Evolutionary conservation across 306 rosid genomes (phyloP).

Genomic region (Luffa acutangula): DNA sequence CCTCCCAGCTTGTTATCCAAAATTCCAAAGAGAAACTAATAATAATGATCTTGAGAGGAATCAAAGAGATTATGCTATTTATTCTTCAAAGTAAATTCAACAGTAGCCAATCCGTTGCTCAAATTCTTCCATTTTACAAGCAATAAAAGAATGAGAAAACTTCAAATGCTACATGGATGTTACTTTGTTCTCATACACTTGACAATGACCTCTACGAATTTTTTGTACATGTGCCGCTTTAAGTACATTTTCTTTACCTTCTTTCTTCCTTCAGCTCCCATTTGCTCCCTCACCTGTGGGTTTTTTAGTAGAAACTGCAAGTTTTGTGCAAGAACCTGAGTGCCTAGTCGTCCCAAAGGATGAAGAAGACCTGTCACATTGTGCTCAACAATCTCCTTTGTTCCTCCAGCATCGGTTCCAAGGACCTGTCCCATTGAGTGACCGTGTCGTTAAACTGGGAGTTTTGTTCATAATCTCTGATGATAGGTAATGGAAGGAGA

Average conservation of each 20-base stretch:
- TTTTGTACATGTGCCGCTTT: constrained; percentile 77
- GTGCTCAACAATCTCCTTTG: constrained; percentile 79
- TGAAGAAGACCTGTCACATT: constrained; percentile 76
- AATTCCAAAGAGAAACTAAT: not conserved
- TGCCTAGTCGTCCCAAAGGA: constrained; percentile 52
- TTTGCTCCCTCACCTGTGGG: constrained; percentile 40
- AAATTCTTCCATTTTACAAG: constrained; percentile 1
- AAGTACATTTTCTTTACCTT: constrained; percentile 65
- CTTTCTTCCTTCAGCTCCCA: constrained; percentile 67
- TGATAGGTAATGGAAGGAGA: not conserved
- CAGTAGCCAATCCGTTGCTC: not conserved
- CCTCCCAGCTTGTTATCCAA: not conserved
- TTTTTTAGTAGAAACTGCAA: constrained; percentile 55
- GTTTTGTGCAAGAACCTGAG: constrained; percentile 39
- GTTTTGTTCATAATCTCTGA: not conserved
- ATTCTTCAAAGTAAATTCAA: constrained; percentile 4
- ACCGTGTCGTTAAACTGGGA: not conserved
- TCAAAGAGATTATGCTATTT: not conserved
- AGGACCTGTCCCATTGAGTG: constrained; percentile 42
- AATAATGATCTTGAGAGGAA: not conserved
- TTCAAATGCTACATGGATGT: constrained; percentile 13
- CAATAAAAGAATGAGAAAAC: constrained; percentile 4
- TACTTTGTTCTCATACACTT: constrained; percentile 68
- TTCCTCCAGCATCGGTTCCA: constrained; percentile 88
- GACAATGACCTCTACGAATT: constrained; percentile 56